A percentile compares a stretch with the other conserved stretches of the same genome.
Evolutionary conservation across 2,329 filamentous ascomycete genomes (phyloP).

Genomic region (Davidsoniella neocaledoniae): DNA sequence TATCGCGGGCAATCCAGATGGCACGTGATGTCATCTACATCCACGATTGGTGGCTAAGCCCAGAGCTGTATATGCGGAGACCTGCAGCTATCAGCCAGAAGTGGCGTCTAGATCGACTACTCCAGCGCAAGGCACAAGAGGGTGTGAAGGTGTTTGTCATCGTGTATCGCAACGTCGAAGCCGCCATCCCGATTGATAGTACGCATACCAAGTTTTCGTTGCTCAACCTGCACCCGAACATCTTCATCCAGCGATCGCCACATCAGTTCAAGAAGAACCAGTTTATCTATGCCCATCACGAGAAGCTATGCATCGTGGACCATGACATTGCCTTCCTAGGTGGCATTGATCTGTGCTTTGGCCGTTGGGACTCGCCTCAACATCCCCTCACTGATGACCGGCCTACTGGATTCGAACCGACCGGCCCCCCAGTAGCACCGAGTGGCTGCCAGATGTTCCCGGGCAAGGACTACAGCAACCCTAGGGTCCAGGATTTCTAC

Average conservation of each 20-base stretch:
- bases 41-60: constrained; percentile 97
- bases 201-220: constrained; percentile 96
- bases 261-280: constrained; percentile 98
- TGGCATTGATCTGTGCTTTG: constrained; percentile 91
- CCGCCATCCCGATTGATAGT: constrained; percentile 91
- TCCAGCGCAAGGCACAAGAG: constrained; percentile 86
- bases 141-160: constrained; percentile 97
- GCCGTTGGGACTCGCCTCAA: constrained; percentile 91
- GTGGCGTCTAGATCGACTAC: constrained; percentile 81
- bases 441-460: constrained; percentile 94
- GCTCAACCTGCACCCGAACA: constrained; percentile 85
- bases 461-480: constrained; percentile 96
- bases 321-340: constrained; percentile 92
- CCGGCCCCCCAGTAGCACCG: constrained; percentile 54
- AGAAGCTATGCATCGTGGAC: constrained; percentile 94
- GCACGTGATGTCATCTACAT: constrained; percentile 97
- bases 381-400: constrained; percentile 86
- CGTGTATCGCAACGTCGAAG: constrained; percentile 93
- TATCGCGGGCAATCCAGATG: constrained; percentile 91
- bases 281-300: constrained; percentile 98
- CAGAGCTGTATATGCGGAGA: constrained; percentile 85
- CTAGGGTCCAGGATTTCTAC: constrained; percentile 88
- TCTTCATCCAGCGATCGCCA: constrained; percentile 88
- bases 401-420: constrained; percentile 78
- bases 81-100: constrained; percentile 94